A percentile compares a stretch with the other conserved stretches of the same genome.
Conservation (phyloP, 257 asterid species). For the Thymus mandschuricus region DNA sequence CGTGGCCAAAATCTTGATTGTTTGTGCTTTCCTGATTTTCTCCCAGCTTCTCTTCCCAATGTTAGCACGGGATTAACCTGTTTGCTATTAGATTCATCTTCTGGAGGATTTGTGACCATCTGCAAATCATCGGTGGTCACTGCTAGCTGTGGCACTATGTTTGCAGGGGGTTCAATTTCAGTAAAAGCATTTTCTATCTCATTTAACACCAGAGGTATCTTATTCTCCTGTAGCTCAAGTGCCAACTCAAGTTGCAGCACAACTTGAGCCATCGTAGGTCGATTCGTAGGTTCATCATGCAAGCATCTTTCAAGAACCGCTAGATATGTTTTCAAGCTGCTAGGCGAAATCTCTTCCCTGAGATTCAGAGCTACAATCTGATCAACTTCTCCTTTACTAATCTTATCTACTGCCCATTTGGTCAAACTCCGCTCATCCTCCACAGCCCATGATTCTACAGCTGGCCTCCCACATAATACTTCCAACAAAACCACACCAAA, state of each 20-base stretch:
- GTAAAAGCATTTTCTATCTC: slow-evolving; percentile 15
- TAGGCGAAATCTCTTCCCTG: slow-evolving; percentile 36
- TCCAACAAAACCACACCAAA: slow-evolving; percentile 53
- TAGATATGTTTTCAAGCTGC: slow-evolving; percentile 45
- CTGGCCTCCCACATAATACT: slow-evolving; percentile 61
- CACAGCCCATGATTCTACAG: slow-evolving; percentile 34
- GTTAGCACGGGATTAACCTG: slow-evolving; percentile 10
- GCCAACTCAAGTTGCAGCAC: slow-evolving; percentile 42
- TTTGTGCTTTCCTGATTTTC: slow-evolving; percentile 28
- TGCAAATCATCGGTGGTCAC: background rate
- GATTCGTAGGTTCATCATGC: slow-evolving; percentile 46
- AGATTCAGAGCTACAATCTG: slow-evolving; percentile 44
- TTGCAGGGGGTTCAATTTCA: slow-evolving; percentile 18
- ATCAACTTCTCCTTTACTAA: slow-evolving; percentile 46
- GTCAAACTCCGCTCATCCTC: slow-evolving; percentile 45
- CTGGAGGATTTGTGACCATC: slow-evolving; percentile 13
- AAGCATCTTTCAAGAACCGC: slow-evolving; percentile 50
- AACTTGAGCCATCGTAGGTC: slow-evolving; percentile 62
- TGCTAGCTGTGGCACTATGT: slow-evolving; percentile 21
- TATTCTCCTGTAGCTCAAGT: slow-evolving; percentile 43
- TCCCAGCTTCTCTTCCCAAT: slow-evolving; percentile 19
- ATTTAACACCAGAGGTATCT: slow-evolving; percentile 9
- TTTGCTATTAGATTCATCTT: slow-evolving; percentile 2
- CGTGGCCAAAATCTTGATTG: slow-evolving; percentile 27
- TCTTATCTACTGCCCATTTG: slow-evolving; percentile 49